Evolutionary conservation across 257 asterid species (phyloP), one percentile per base, ranked within the genome.

Genomic region (Fraxinus anomala): DNA sequence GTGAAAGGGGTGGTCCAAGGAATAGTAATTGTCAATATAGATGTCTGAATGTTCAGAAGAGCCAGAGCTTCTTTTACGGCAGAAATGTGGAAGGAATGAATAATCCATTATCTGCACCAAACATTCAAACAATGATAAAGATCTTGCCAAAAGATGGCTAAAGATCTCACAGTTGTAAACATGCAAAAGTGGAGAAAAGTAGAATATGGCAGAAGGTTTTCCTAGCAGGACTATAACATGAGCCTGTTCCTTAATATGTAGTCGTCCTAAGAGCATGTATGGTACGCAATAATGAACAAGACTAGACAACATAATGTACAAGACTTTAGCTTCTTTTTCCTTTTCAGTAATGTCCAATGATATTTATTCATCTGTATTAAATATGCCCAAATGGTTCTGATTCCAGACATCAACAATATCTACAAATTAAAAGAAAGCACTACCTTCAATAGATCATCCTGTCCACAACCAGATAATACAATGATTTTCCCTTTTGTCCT

Each of bases 1-100:
- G 84, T 91, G 95, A 76, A 89, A 91, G 0, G 91, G 94, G 85
- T 91, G 94, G 83, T 89, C 92, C 89, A 87, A 80, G 68, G 93
- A 88, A 79, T 75, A 91, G 84, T 92, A 91, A 72, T 82, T 87
- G 40, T 85, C 85, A 1, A 49, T n/a, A 19, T 74, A 42, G 42
- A 40, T 73, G 54, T 80, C 88, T 19, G 75, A 78, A 75, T 80
- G 80, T 65, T 79, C 82, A 14, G 93, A 88, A 56, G 94, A 88
- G 68, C 91, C 89, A 2, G 91, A 89, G 61, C 83, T 71, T 85
- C 89, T 86, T 80, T 80, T 87, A n/a, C 86, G 90, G 82, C 94
- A 88, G 86, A 89, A 91, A 82, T 89, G 97, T 31, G 97, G 97
- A 63, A 91, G 94, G 63, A 95, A 82, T 21, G 93, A 83, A 83